These are phyloP conservation scores for Kondoa malvinella DNA, from an alignment of 768 basidiomycete species.

Conservation along the genomic window DNA sequence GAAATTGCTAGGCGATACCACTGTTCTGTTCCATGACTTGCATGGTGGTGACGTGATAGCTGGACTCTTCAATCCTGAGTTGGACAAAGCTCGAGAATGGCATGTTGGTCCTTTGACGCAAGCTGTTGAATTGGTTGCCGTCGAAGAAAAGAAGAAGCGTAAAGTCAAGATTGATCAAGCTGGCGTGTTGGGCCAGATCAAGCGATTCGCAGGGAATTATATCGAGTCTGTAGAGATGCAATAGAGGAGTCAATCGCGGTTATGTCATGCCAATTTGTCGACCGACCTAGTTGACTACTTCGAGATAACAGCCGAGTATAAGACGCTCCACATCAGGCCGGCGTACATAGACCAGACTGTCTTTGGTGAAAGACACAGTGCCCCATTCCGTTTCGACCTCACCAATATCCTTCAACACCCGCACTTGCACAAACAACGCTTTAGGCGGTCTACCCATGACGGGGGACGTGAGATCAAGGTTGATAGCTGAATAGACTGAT, in stretches of 20 bases:
- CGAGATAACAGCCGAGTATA: slow-evolving; percentile 80
- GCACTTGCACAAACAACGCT: slow-evolving; percentile 72
- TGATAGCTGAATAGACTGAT: slow-evolving; percentile 63
- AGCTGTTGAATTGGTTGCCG: not conserved
- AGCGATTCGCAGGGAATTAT: not conserved
- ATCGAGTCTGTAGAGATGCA: not conserved
- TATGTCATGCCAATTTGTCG: too few relatives aligned
- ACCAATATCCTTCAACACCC: slow-evolving; percentile 75
- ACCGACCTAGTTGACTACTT: too few relatives aligned
- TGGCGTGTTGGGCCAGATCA: not conserved
- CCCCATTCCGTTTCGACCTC: slow-evolving; percentile 83
- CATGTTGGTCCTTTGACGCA: not conserved
- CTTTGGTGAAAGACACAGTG: slow-evolving; percentile 54
- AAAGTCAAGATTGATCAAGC: not conserved
- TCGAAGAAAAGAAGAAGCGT: not conserved
- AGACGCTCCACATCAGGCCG: slow-evolving; percentile 82
- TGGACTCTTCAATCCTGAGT: slow-evolving; percentile 61
- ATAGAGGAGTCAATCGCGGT: too few relatives aligned
- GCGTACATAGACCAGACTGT: slow-evolving; percentile 73
- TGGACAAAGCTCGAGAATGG: not conserved
- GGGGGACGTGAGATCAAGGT: slow-evolving; percentile 45
- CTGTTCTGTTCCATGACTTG: slow-evolving; percentile 68
- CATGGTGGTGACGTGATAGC: slow-evolving; percentile 65
- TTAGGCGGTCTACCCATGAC: slow-evolving; percentile 46
- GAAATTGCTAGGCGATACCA: slow-evolving; percentile 48